These are phyloP conservation scores for Tolypocladium tundrense DNA, from an alignment of 2,329 filamentous ascomycete species.

Conservation along the genomic window DNA sequence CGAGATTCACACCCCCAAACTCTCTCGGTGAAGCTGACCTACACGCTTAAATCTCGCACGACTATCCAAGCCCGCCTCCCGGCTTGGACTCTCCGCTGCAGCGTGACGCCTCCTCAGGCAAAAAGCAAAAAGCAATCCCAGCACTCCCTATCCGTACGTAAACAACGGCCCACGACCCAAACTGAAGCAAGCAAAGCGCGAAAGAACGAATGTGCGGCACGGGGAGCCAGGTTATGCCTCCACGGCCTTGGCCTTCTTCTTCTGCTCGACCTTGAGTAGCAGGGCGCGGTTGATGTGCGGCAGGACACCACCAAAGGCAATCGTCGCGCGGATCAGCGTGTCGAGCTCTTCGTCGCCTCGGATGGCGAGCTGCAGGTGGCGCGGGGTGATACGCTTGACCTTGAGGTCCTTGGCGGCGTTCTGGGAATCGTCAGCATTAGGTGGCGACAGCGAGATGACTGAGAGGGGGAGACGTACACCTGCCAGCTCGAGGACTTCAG, in stretches of 20 bases:
- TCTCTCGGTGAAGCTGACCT: not conserved
- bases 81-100: not conserved
- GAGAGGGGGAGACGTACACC: constrained; percentile 48
- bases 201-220: constrained; percentile 1
- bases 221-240: constrained; percentile 24
- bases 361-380: constrained; percentile 95
- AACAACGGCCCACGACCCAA: not conserved
- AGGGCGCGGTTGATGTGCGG: constrained; percentile 98
- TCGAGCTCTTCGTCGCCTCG: constrained; percentile 97
- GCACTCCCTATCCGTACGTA: constrained; percentile 2
- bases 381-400: constrained; percentile 98
- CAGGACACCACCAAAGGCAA: constrained; percentile 95
- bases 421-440: constrained; percentile 25
- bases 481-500: constrained; percentile 94
- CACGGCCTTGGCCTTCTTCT: constrained; percentile 68
- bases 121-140: constrained; percentile 1
- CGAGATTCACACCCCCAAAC: not conserved
- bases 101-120: not conserved
- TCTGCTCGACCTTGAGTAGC: constrained; percentile 91
- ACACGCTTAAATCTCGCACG: not conserved
- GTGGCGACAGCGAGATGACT: constrained; percentile 4
- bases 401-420: constrained; percentile 99
- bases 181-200: constrained; percentile 8
- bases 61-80: not conserved
- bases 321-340: constrained; percentile 92